These are phyloP conservation scores for Xylariomycetidae sp. DNA, from an alignment of 2,329 filamentous ascomycete species.

Conservation along the genomic window DNA sequence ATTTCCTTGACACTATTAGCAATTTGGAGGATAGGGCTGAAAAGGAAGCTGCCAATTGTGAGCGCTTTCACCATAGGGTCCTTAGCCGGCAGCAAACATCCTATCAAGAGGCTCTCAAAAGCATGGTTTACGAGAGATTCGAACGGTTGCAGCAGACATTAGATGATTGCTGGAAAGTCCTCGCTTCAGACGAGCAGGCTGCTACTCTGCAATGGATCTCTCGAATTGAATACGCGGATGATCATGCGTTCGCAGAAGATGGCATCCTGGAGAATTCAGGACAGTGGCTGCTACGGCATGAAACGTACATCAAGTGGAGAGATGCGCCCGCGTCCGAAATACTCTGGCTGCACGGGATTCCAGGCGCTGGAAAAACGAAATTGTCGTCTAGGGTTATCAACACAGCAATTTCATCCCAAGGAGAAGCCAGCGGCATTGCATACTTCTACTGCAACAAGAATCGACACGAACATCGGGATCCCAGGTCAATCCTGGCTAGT, in stretches of 20 bases:
- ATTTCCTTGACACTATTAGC: too few species aligned
- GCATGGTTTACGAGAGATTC: too few species aligned
- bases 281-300: conserved; percentile 3
- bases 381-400: conserved; percentile 5
- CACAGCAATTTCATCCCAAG: neutral
- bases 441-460: conserved; percentile 7
- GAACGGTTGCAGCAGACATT: too few species aligned
- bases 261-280: neutral
- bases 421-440: neutral
- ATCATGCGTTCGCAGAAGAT: neutral
- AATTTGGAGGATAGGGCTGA: too few species aligned
- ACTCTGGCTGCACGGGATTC: conserved; percentile 8
- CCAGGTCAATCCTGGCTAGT: conserved; percentile 2
- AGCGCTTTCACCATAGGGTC: too few species aligned
- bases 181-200: conserved; percentile 1
- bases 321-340: conserved; percentile 1
- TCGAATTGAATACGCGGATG: conserved; percentile 1
- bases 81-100: too few species aligned
- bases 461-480: conserved; percentile 3
- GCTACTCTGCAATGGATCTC: conserved; percentile 4
- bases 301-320: conserved; percentile 4
- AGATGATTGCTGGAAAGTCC: too few species aligned
- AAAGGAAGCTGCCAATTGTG: too few species aligned
- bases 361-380: conserved; percentile 6
- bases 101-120: too few species aligned